Evolutionary conservation across 2,329 filamentous ascomycete species (phyloP).

Genomic region (Neurospora crassa): DNA sequence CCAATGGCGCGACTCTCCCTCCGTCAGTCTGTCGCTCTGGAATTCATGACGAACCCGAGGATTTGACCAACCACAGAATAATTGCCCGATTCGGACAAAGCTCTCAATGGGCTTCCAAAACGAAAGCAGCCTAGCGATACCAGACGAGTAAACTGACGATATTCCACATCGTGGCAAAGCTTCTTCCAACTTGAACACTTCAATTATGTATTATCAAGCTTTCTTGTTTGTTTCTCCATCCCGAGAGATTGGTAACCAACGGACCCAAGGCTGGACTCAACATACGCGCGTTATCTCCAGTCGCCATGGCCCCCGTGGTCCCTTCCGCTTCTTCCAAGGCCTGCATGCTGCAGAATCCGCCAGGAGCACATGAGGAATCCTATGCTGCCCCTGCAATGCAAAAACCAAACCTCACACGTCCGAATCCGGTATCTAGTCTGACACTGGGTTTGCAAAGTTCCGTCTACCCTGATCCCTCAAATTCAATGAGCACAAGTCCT

Average conservation of each 20-base stretch:
- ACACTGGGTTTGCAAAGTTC: background rate
- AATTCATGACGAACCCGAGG: background rate
- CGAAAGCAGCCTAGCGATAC: background rate
- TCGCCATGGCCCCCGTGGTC: background rate
- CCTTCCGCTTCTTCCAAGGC: background rate
- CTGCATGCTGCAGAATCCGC: background rate
- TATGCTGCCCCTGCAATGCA: background rate
- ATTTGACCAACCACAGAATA: background rate
- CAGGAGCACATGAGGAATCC: background rate
- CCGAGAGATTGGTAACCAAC: background rate
- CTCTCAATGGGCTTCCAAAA: background rate
- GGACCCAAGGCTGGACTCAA: background rate
- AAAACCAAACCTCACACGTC: background rate
- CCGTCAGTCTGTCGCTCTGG: background rate
- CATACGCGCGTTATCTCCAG: background rate
- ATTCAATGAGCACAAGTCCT: background rate
- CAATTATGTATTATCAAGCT: background rate
- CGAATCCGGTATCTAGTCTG: background rate
- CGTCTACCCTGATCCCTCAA: background rate
- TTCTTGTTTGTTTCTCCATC: background rate
- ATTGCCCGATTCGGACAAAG: background rate
- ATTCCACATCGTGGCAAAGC: background rate
- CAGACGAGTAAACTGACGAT: background rate
- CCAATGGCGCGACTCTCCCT: background rate
- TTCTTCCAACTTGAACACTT: background rate